phyloP scores from a whole-genome alignment of 768 basidiomycete species.

The Leccinum boreale region DNA sequence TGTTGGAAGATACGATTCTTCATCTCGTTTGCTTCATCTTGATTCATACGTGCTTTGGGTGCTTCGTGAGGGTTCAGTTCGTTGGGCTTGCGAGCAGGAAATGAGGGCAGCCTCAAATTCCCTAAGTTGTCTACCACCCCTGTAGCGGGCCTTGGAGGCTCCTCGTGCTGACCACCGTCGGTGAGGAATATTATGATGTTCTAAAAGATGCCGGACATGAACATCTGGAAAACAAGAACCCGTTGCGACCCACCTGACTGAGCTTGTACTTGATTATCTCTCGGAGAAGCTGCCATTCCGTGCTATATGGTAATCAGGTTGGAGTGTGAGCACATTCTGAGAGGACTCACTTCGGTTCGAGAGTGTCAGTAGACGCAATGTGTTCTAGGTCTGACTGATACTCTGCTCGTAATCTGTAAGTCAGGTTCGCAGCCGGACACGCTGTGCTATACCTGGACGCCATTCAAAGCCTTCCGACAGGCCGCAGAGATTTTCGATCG shows the following conservation, averaged over 20 bases:
- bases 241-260: slow-evolving; percentile 45
- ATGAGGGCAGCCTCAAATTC: slow-evolving; percentile 70
- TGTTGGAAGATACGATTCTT: slow-evolving; percentile 57
- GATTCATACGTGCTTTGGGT: slow-evolving; percentile 58
- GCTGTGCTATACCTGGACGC: slow-evolving; percentile 44
- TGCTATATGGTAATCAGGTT: slow-evolving; percentile 36
- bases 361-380: slow-evolving; percentile 61
- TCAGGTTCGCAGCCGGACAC: background rate
- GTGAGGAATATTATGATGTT: slow-evolving; percentile 50
- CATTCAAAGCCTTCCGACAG: slow-evolving; percentile 41
- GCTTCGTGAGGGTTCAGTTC: slow-evolving; percentile 49
- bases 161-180: slow-evolving; percentile 34
- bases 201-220: slow-evolving; percentile 26
- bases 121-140: slow-evolving; percentile 37
- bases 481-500: slow-evolving; percentile 7
- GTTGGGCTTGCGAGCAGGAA: slow-evolving; percentile 55
- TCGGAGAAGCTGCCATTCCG: slow-evolving; percentile 68
- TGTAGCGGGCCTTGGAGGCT: slow-evolving; percentile 40
- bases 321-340: slow-evolving; percentile 1
- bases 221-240: background rate
- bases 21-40: slow-evolving; percentile 55
- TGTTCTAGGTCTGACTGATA: slow-evolving; percentile 56
- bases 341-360: slow-evolving; percentile 48
- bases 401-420: slow-evolving; percentile 37
- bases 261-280: slow-evolving; percentile 73